phyloP scores from a whole-genome alignment of 306 rosid genomes.

The Hippophae gyantsensis region DNA sequence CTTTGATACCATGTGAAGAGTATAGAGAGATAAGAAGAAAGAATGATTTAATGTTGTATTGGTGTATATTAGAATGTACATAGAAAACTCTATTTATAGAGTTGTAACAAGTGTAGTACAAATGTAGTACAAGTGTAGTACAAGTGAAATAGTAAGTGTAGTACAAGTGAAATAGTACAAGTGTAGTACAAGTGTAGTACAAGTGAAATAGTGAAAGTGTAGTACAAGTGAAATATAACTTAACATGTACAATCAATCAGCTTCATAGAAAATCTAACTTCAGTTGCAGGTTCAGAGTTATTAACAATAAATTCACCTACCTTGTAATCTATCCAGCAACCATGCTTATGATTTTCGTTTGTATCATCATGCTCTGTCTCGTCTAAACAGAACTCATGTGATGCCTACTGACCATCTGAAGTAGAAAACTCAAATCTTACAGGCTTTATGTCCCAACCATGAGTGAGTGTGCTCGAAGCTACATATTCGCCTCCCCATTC shows the following conservation, averaged over 20 bases:
- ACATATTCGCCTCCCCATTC: conserved; percentile 81
- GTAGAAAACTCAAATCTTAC: conserved; percentile 65
- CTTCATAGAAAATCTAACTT: conserved; percentile 87
- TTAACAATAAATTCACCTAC: conserved; percentile 75
- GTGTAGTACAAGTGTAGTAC: no score
- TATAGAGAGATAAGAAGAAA: no score
- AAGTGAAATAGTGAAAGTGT: no score
- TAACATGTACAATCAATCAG: conserved; percentile 97
- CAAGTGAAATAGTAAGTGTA: no score
- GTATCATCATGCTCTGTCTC: conserved; percentile 40
- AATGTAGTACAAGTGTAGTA: no score
- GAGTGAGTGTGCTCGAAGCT: conserved; percentile 60
- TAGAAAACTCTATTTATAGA: no score
- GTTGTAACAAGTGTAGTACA: no score
- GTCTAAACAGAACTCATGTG: conserved; percentile 55
- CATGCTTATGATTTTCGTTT: conserved; percentile 55
- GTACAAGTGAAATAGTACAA: no score
- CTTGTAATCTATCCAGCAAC: conserved; percentile 88
- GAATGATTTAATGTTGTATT: no score
- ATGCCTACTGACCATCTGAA: conserved; percentile 61
- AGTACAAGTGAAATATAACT: no score
- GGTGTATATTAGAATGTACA: no score
- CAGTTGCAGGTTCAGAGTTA: conserved; percentile 44
- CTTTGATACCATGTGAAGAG: no score
- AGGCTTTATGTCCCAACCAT: conserved; percentile 86